Conservation (phyloP, 495 filamentous ascomycete species). For the Hyaloscypha hepaticicola region DNA sequence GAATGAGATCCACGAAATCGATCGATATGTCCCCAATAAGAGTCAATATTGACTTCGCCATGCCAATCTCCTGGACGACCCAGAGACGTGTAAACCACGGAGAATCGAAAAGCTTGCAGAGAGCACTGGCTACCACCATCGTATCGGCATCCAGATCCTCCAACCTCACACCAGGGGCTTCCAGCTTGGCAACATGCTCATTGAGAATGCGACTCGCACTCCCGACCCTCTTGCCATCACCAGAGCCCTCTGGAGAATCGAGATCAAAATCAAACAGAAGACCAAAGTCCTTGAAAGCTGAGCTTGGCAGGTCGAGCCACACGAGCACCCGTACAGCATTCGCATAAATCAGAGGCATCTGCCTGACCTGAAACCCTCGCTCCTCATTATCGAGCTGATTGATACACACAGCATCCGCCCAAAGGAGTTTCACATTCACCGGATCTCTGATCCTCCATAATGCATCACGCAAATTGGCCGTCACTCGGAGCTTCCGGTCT, state of each 20-base stretch:
- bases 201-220: not conserved
- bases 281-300: not conserved
- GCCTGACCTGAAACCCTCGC: slow-evolving; percentile 6
- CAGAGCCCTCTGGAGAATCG: not conserved
- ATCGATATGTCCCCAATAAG: slow-evolving; percentile 4
- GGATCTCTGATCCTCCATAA: slow-evolving; percentile 10
- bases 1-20: slow-evolving; percentile 10
- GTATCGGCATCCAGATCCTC: slow-evolving; percentile 4
- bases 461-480: slow-evolving; percentile 6
- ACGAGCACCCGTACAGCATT: slow-evolving; percentile 10
- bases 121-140: not conserved
- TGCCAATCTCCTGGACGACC: slow-evolving; percentile 12
- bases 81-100: slow-evolving; percentile 9
- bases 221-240: not conserved
- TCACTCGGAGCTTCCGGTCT: slow-evolving; percentile 9
- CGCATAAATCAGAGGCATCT: slow-evolving; percentile 7
- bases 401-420: slow-evolving; percentile 16
- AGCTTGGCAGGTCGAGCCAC: slow-evolving; percentile 3
- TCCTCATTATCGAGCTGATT: slow-evolving; percentile 13
- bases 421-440: not conserved
- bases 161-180: not conserved
- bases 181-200: slow-evolving; percentile 7
- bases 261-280: not conserved
- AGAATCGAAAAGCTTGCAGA: slow-evolving; percentile 4
- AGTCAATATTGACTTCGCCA: slow-evolving; percentile 3